Conservation (phyloP, 139 green algal genomes). For the Haematococcus sp. region DNA sequence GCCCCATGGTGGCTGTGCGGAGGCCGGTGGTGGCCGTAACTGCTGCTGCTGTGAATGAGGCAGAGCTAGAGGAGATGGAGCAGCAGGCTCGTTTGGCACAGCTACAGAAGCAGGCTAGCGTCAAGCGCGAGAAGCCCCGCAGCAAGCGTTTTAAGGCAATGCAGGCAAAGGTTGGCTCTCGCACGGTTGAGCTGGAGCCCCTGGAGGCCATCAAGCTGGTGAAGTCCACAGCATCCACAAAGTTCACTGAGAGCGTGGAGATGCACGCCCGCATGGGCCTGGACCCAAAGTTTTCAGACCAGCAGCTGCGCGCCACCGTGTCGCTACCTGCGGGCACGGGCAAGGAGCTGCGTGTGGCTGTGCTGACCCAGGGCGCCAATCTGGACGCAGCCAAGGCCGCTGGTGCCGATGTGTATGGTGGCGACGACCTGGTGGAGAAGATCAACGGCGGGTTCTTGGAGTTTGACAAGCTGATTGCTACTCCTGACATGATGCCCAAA, state of each 20-base stretch:
- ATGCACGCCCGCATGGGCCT: conserved; percentile 83
- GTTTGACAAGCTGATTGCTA: conserved; percentile 99
- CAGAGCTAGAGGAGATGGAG: conserved; percentile 1
- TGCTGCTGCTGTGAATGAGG: neutral
- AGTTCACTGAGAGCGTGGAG: conserved; percentile 97
- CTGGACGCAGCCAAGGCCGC: conserved; percentile 77
- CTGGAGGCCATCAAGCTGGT: conserved; percentile 68
- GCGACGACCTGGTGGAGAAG: conserved; percentile 93
- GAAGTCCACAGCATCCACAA: conserved; percentile 74
- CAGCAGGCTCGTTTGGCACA: neutral
- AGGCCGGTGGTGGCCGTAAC: neutral
- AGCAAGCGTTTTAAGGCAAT: conserved; percentile 54
- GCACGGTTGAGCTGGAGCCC: conserved; percentile 51
- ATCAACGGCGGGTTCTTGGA: conserved; percentile 96
- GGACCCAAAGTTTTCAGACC: conserved; percentile 95
- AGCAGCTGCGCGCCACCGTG: conserved; percentile 98
- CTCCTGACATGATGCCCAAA: conserved; percentile 99
- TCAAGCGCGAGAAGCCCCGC: conserved; percentile 36
- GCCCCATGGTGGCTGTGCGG: neutral
- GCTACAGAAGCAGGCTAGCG: neutral
- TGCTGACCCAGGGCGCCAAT: conserved; percentile 87
- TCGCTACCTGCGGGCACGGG: conserved; percentile 91
- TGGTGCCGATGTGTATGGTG: conserved; percentile 89
- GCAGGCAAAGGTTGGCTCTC: conserved; percentile 36
- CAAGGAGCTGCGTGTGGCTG: conserved; percentile 91